These are phyloP conservation scores for Paraurostyla sp. DNA, from an alignment of 73 alveolate species.

Conservation along the genomic window DNA sequence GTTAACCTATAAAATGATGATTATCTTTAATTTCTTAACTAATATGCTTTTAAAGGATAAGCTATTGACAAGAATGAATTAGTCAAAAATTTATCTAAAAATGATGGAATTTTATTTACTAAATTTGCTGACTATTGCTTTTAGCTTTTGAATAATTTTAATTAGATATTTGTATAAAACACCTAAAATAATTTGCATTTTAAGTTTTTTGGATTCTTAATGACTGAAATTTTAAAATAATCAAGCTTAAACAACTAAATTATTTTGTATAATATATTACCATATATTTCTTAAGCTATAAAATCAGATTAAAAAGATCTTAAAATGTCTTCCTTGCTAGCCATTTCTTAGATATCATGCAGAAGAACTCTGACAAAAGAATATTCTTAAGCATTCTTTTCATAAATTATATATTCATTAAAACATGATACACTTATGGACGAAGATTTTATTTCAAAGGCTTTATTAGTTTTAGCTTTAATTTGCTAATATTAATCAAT, in stretches of 20 bases:
- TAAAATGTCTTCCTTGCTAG: conserved; percentile 21
- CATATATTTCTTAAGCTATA: conserved; percentile 39
- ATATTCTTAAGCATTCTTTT: conserved; percentile 36
- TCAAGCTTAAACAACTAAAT: background rate
- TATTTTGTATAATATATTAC: conserved; percentile 12
- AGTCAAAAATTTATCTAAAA: conserved; percentile 16
- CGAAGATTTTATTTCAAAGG: background rate
- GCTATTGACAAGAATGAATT: background rate
- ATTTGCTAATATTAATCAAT: background rate
- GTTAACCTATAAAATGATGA: conserved; percentile 61
- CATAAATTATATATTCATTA: background rate
- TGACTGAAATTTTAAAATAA: background rate
- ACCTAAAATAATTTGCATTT: background rate
- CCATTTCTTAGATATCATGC: conserved; percentile 38
- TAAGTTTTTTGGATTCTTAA: conserved; percentile 35
- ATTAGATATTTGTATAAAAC: background rate
- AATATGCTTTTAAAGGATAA: conserved; percentile 51
- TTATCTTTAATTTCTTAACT: conserved; percentile 6
- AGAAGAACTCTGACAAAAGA: conserved; percentile 11
- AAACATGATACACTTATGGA: background rate
- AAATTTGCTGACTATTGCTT: conserved; percentile 45
- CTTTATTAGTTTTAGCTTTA: background rate
- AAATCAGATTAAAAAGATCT: conserved; percentile 30
- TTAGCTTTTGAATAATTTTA: background rate
- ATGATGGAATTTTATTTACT: conserved; percentile 29